Conservation (phyloP, 441 rosid genomes). For the Macaranga tanarius region DNA sequence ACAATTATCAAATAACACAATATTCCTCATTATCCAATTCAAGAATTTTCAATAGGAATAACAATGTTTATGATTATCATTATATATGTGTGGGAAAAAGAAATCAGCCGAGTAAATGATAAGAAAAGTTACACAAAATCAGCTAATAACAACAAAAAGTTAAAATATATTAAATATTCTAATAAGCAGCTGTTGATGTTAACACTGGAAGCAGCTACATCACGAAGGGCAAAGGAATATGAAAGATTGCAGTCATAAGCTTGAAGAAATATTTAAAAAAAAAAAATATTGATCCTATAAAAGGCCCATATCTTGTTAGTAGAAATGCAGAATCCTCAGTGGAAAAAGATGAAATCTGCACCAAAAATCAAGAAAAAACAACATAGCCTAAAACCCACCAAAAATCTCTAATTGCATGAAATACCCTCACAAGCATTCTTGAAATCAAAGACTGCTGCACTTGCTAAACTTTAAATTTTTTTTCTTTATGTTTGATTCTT, state of each 20-base stretch:
- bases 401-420: too few relatives aligned
- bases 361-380: too few relatives aligned
- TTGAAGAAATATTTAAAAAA: background rate
- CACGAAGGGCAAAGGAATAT: background rate
- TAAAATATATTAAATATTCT: background rate
- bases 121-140: background rate
- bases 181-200: background rate
- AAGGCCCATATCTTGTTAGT: background rate
- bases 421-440: too few relatives aligned
- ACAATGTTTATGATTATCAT: too few relatives aligned
- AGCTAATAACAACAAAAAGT: background rate
- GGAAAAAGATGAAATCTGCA: too few relatives aligned
- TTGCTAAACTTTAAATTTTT: too few relatives aligned
- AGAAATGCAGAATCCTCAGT: background rate
- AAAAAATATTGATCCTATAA: background rate
- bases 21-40: background rate
- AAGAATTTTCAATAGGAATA: background rate
- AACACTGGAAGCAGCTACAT: background rate
- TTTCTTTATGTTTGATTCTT: too few relatives aligned
- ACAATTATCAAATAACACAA: background rate
- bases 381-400: too few relatives aligned
- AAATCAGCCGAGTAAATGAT: background rate
- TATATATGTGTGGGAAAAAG: too few relatives aligned
- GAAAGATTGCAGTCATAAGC: background rate
- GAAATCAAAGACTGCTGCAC: too few relatives aligned